Percentiles rank a stretch among this genome's conserved stretches.
These are phyloP conservation scores for Erysiphe pulchra DNA, from an alignment of 2,329 filamentous ascomycete species.

Conservation along the genomic window DNA sequence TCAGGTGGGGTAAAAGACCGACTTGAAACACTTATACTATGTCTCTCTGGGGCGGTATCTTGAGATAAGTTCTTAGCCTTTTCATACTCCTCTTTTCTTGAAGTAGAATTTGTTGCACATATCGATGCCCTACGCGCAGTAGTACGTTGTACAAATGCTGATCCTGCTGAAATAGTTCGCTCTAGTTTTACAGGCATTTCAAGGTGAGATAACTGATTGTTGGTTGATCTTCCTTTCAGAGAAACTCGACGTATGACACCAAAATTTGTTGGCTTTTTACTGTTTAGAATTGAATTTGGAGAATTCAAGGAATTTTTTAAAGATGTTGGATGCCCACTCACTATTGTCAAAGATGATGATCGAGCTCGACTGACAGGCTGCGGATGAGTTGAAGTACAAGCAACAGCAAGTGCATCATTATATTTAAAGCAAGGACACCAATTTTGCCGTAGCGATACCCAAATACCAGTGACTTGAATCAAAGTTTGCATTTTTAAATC, in stretches of 20 bases:
- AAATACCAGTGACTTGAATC: constrained; percentile 26
- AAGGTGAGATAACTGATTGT: constrained; percentile 2
- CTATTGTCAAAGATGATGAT: constrained; percentile 10
- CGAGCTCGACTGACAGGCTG: constrained; percentile 3
- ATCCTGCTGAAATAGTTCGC: constrained; percentile 21
- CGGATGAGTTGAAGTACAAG: constrained; percentile 1
- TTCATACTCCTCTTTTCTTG: constrained; percentile 11
- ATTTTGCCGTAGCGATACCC: constrained; percentile 23
- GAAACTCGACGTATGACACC: constrained; percentile 7
- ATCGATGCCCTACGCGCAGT: constrained; percentile 7
- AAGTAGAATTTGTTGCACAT: constrained; percentile 5
- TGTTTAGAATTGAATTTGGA: constrained; percentile 7
- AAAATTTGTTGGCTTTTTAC: constrained; percentile 3
- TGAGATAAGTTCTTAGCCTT: constrained; percentile 1
- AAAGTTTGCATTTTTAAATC: constrained; percentile 21
- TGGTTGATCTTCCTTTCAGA: constrained; percentile 4
- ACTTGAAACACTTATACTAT: neutral
- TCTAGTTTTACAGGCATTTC: constrained; percentile 12
- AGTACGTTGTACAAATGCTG: constrained; percentile 19
- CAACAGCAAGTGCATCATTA: constrained; percentile 8
- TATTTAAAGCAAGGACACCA: constrained; percentile 17
- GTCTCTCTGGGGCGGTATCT: constrained; percentile 1
- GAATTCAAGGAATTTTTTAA: constrained; percentile 4
- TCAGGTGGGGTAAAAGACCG: constrained; percentile 1
- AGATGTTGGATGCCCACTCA: constrained; percentile 3